Percentiles rank a stretch among this genome's conserved stretches.
Evolutionary conservation across 192 early-diverging fungal genomes (phyloP).

Genomic region (Linnemannia hyalina): DNA sequence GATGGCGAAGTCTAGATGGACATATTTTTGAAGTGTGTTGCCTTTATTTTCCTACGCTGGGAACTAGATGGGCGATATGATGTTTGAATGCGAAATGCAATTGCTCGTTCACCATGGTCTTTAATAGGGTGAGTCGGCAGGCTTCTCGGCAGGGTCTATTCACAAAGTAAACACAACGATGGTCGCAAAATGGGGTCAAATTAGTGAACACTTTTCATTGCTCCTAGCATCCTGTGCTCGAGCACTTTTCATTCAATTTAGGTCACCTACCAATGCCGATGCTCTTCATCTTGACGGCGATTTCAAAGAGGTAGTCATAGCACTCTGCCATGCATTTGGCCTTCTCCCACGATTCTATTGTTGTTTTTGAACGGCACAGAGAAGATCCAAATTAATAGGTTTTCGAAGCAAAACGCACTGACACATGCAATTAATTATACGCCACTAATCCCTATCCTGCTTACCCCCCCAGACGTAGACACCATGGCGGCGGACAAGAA

Average conservation of each 20-base stretch:
- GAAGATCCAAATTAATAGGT: background rate
- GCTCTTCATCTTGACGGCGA: slow-evolving; percentile 92
- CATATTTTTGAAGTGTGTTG: background rate
- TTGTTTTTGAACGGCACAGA: background rate
- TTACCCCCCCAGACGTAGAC: slow-evolving; percentile 97
- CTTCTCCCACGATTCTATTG: slow-evolving; percentile 90
- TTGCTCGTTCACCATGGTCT: background rate
- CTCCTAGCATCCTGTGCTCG: background rate
- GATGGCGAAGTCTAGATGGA: background rate
- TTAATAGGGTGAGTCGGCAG: slow-evolving; percentile 29
- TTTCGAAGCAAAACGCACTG: background rate
- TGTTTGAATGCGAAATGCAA: background rate
- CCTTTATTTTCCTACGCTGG: background rate
- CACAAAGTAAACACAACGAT: background rate
- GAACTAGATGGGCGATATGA: background rate
- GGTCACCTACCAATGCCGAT: slow-evolving; percentile 77
- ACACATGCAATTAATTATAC: background rate
- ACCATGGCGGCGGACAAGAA: slow-evolving; percentile 94
- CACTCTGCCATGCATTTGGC: slow-evolving; percentile 98
- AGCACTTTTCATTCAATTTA: too few species aligned
- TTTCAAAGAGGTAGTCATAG: slow-evolving; percentile 99
- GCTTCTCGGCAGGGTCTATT: slow-evolving; percentile 40
- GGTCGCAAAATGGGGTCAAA: background rate
- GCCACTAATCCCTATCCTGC: background rate
- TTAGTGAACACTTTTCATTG: background rate